Percentiles rank a stretch among this genome's conserved stretches.
These are phyloP conservation scores for Epichloe gansuensis DNA, from an alignment of 2,329 filamentous ascomycete species.

Conservation along the genomic window DNA sequence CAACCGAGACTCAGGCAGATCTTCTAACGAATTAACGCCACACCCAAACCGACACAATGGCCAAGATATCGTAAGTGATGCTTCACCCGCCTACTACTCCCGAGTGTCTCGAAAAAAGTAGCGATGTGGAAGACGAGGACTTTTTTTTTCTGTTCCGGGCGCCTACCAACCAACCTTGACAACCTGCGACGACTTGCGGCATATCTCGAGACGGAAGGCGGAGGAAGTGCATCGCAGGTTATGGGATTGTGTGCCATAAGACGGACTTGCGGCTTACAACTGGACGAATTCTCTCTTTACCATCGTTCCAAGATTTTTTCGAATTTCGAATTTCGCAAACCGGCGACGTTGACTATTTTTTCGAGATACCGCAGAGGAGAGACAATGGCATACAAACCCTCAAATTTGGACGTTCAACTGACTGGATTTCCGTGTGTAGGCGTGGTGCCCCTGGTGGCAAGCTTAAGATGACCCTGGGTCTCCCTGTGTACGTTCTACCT, in stretches of 20 bases:
- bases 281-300: background rate
- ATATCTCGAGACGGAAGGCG: constrained; percentile 4
- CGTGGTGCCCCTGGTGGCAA: constrained; percentile 98
- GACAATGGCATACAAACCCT: background rate
- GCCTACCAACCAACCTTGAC: background rate
- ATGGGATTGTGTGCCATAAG: background rate
- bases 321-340: background rate
- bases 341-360: constrained; percentile 2
- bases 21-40: constrained; percentile 27
- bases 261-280: background rate
- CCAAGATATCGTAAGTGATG: constrained; percentile 47
- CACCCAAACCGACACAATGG: constrained; percentile 43
- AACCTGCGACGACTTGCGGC: background rate
- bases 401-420: background rate
- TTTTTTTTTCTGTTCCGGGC: background rate
- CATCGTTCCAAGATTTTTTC: background rate
- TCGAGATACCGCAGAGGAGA: constrained; percentile 1
- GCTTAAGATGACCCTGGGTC: constrained; percentile 99
- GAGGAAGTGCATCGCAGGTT: background rate
- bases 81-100: constrained; percentile 10
- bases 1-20: constrained; percentile 24
- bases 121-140: constrained; percentile 12
- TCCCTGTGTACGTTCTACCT: constrained; percentile 71
- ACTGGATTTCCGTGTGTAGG: constrained; percentile 23
- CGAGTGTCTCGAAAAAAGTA: constrained; percentile 3